phyloP scores from a whole-genome alignment of 345 rosid species.

The Rhodamnia rubescens region DNA sequence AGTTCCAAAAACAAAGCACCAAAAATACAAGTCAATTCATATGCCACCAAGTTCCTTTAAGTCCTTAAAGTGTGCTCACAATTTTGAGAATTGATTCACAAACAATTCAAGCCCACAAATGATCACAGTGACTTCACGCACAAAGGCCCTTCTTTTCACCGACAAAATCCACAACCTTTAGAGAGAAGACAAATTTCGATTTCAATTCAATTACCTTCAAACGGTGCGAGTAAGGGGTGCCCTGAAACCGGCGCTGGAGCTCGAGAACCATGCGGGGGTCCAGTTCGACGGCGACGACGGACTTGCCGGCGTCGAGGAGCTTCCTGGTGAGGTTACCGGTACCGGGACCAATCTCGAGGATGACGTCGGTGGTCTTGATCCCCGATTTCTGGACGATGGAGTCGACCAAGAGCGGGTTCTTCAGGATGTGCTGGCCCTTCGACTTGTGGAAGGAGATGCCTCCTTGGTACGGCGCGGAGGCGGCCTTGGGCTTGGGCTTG shows the following conservation, averaged over 20 bases:
- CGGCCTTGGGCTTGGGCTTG: conserved; percentile 24
- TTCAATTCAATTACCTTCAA: conserved; percentile 26
- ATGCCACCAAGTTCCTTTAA: too few relatives aligned
- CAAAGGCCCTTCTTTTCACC: neutral
- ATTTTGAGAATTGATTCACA: too few relatives aligned
- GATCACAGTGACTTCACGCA: neutral
- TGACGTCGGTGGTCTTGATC: conserved; percentile 65
- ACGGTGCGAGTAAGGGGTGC: conserved; percentile 48
- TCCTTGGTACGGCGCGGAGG: conserved; percentile 62
- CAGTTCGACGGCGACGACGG: conserved; percentile 75
- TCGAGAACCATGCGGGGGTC: conserved; percentile 94
- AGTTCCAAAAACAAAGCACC: too few relatives aligned
- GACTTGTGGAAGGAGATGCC: conserved; percentile 87
- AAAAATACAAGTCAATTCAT: too few relatives aligned
- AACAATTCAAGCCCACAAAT: too few relatives aligned
- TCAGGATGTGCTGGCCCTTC: conserved; percentile 84
- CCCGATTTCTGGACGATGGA: conserved; percentile 79
- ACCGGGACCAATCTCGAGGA: conserved; percentile 91
- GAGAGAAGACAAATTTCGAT: neutral
- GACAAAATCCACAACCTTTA: too few relatives aligned
- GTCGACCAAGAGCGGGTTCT: conserved; percentile 77
- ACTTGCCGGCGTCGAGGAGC: conserved; percentile 81
- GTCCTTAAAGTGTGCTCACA: too few relatives aligned
- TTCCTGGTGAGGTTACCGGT: conserved; percentile 91
- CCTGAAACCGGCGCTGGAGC: conserved; percentile 85